Base-by-base conservation (phyloP, 1,284 basidiomycete genomes). In the Takashimella tepidaria region DNA sequence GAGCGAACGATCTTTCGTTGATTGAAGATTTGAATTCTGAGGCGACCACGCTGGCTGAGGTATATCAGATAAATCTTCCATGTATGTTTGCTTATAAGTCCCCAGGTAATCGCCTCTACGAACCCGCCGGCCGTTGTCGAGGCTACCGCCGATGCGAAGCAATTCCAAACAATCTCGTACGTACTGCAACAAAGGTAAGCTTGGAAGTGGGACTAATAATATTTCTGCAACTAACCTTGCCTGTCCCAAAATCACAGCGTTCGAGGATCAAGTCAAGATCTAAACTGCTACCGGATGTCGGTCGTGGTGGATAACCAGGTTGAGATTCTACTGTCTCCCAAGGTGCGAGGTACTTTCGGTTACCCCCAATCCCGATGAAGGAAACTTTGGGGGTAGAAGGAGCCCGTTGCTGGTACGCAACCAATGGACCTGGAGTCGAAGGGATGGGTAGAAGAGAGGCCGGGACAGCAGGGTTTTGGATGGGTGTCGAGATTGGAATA, bases 191-290 rank as follows among this genome's bases (percentile, higher is more conserved):
- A 37, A 37, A 16, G 8, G 16, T 37, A 37, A 37, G 31, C 16
- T 8, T n/a, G n/a, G n/a, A n/a, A n/a, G n/a, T n/a, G n/a, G n/a
- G n/a, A n/a, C n/a, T n/a, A n/a, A n/a, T n/a, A n/a, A n/a, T n/a
- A n/a, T n/a, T n/a, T n/a, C n/a, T n/a, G n/a, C 58, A 37, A 63
- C 79, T 59, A 62, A 89, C 90, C 80, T 91, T 89, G 67, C 83
- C 81, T 51, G 82, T 79, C 16, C 83, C 82, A 68, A 91, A 92
- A 75, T 93, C 89, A 70, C 92, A 97, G 61, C 91, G 82, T 40
- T 91, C 85, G 83, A 92, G 85, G 1, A 95, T 78, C 22, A 87
- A 77, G 72, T 97, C 92, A 60, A 97, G 74, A 73, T 97, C 92
- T 11, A 89, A 81, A 16, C 90, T 80, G 53, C 87, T 86, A 16